Percentiles rank a stretch among this genome's conserved stretches.
Conservation (phyloP, 495 filamentous ascomycete genomes). For the Platismatia glauca region DNA sequence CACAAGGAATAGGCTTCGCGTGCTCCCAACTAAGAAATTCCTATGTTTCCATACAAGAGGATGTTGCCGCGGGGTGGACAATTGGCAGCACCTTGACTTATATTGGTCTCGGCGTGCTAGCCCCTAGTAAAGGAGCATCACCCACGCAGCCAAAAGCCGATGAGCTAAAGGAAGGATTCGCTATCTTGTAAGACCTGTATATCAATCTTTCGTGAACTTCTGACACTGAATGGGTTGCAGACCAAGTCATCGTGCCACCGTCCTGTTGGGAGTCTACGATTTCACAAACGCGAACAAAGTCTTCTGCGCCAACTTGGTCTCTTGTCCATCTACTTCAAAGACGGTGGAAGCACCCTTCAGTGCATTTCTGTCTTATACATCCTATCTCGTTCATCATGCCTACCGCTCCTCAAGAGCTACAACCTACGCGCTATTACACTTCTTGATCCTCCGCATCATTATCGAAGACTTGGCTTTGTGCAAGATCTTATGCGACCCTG, state of each 20-base stretch:
- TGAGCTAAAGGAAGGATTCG: slow-evolving; percentile 70
- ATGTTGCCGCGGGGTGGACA: slow-evolving; percentile 85
- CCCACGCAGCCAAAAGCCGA: slow-evolving; percentile 55
- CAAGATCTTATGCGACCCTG: slow-evolving; percentile 77
- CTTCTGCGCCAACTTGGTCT: slow-evolving; percentile 79
- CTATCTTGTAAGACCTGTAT: slow-evolving; percentile 45
- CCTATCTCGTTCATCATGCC: slow-evolving; percentile 88
- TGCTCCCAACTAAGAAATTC: slow-evolving; percentile 57
- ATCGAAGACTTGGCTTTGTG: slow-evolving; percentile 79
- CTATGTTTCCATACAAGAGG: slow-evolving; percentile 87
- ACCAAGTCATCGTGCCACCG: slow-evolving; percentile 66
- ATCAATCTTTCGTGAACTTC: not conserved
- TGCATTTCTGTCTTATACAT: slow-evolving; percentile 77
- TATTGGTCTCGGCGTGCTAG: slow-evolving; percentile 72
- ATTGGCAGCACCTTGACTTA: slow-evolving; percentile 69
- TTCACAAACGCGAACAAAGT: slow-evolving; percentile 92
- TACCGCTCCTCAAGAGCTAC: slow-evolving; percentile 70
- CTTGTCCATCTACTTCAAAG: slow-evolving; percentile 49
- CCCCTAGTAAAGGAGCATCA: slow-evolving; percentile 48
- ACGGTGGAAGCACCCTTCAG: slow-evolving; percentile 67
- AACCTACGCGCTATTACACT: slow-evolving; percentile 71
- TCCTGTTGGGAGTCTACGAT: slow-evolving; percentile 81
- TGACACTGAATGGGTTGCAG: slow-evolving; percentile 37
- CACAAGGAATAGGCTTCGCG: slow-evolving; percentile 60
- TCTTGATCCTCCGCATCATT: slow-evolving; percentile 76